A percentile compares a stretch with the other conserved stretches of the same genome.
Conservation (phyloP, 2,329 filamentous ascomycete genomes). For the Trichoderma hamatum region DNA sequence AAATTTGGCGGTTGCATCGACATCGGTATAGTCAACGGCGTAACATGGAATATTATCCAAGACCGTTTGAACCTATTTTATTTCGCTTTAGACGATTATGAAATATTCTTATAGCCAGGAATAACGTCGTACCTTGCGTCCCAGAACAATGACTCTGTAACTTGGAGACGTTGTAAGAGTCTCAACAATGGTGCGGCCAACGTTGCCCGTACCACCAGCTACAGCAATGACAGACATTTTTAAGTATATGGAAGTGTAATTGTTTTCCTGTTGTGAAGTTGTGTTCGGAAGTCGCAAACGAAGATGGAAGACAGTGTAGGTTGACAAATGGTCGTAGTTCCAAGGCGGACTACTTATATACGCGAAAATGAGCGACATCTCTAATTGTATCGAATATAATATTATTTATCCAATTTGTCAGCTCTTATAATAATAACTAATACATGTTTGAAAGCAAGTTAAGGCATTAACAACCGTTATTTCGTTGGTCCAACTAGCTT, state of each 20-base stretch:
- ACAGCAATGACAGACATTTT: slow-evolving; percentile 35
- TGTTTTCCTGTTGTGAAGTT: not conserved
- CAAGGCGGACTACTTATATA: not conserved
- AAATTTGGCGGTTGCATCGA: slow-evolving; percentile 31
- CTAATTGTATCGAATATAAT: not conserved
- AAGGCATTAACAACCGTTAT: accelerated
- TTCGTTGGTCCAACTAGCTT: not conserved
- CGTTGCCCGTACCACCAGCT: slow-evolving; percentile 48
- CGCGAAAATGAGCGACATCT: not conserved
- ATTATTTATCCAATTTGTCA: not conserved
- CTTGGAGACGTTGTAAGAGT: slow-evolving; percentile 40
- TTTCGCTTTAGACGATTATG: not conserved
- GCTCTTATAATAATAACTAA: not conserved
- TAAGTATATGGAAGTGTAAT: not conserved
- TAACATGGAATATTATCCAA: not conserved
- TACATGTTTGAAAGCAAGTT: not conserved
- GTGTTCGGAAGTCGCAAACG: not conserved
- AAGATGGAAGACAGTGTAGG: too few species aligned
- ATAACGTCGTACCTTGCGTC: not conserved
- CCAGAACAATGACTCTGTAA: slow-evolving; percentile 40
- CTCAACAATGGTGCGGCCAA: slow-evolving; percentile 51
- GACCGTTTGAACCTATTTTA: not conserved
- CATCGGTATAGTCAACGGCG: slow-evolving; percentile 36
- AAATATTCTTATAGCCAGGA: not conserved
- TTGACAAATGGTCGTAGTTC: not conserved